A percentile compares a stretch with the other conserved stretches of the same genome.
phyloP scores from a whole-genome alignment of 73 alveolate genomes.

The Stentor roeselii region DNA sequence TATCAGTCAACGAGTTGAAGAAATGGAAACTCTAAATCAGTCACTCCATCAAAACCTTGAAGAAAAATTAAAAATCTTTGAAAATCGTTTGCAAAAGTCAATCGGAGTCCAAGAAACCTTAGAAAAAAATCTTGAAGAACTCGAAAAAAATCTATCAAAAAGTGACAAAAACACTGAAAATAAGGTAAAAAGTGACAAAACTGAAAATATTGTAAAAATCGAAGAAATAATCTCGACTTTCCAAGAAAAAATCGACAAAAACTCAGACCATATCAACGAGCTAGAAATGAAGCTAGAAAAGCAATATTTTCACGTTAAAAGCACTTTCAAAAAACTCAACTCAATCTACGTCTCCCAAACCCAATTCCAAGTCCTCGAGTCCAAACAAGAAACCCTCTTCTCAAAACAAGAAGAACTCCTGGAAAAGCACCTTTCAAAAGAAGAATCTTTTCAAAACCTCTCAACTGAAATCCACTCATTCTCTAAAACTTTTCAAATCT shows the following conservation, averaged over 20 bases:
- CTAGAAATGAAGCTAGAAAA: background rate
- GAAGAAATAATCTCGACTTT: background rate
- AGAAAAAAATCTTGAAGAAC: background rate
- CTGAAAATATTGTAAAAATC: background rate
- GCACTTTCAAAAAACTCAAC: background rate
- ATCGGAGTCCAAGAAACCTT: background rate
- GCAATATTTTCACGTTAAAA: background rate
- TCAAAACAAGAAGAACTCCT: background rate
- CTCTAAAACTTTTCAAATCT: background rate
- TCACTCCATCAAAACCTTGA: background rate
- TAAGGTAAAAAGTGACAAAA: too few relatives aligned
- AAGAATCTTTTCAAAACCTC: background rate
- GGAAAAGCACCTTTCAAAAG: background rate
- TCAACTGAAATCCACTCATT: background rate
- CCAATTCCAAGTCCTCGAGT: background rate
- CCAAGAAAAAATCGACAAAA: background rate
- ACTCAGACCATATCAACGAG: background rate
- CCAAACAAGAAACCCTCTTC: background rate
- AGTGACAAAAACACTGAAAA: background rate
- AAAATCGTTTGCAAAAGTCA: too few relatives aligned
- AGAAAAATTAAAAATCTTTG: too few relatives aligned
- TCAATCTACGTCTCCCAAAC: background rate
- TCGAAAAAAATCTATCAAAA: background rate
- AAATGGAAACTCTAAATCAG: background rate
- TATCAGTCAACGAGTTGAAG: background rate